A percentile compares a stretch with the other conserved stretches of the same genome.
Evolutionary conservation across 2,329 filamentous ascomycete genomes (phyloP).

Genomic region (Aspergillus hortae): DNA sequence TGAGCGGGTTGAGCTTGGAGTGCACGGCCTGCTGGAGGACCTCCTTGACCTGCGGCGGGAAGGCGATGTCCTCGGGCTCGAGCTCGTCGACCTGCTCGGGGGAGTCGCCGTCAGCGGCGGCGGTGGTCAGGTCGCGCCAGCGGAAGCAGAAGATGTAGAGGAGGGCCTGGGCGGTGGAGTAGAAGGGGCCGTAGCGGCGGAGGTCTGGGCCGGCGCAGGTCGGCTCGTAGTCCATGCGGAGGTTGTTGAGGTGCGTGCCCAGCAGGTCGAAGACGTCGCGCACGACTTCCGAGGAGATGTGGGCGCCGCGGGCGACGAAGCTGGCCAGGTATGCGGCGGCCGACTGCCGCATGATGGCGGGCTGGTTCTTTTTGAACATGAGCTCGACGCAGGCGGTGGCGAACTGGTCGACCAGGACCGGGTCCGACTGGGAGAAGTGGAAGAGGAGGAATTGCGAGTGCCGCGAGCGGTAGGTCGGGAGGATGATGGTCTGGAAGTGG

Average conservation of each 20-base stretch:
- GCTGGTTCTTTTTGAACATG: constrained; percentile 65
- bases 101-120: constrained; percentile 52
- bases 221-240: constrained; percentile 69
- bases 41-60: constrained; percentile 71
- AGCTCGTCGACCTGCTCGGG: constrained; percentile 54
- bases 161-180: constrained; percentile 81
- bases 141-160: constrained; percentile 98
- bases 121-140: constrained; percentile 80
- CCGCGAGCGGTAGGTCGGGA: constrained; percentile 86
- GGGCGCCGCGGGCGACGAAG: constrained; percentile 85
- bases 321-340: constrained; percentile 91
- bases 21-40: constrained; percentile 74
- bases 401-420: constrained; percentile 76
- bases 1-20: constrained; percentile 87
- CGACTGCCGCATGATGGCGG: constrained; percentile 72
- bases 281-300: constrained; percentile 72
- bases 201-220: constrained; percentile 80
- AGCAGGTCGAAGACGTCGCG: constrained; percentile 78
- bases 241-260: constrained; percentile 69
- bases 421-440: constrained; percentile 83
- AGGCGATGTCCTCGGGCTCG: constrained; percentile 68
- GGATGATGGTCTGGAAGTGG: constrained; percentile 82
- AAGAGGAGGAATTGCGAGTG: constrained; percentile 96
- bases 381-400: constrained; percentile 72
- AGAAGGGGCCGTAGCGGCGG: constrained; percentile 78